Percentiles rank a stretch among this genome's conserved stretches.
These are phyloP conservation scores for Hydrangea macrophylla DNA, from an alignment of 148 eudicot genomes.

Conservation along the genomic window DNA sequence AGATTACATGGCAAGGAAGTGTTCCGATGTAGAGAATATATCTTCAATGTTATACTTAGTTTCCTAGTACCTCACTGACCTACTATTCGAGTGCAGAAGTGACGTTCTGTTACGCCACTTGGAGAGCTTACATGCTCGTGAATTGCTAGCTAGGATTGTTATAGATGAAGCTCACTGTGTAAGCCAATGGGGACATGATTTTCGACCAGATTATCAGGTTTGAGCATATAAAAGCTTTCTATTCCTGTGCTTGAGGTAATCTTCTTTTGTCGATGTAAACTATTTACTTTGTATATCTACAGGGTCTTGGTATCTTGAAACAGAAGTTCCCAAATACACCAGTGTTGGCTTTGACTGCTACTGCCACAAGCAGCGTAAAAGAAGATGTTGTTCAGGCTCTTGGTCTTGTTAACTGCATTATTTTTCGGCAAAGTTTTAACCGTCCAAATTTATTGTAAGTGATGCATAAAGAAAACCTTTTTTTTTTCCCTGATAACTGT, in stretches of 20 bases:
- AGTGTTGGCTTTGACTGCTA: constrained; percentile 95
- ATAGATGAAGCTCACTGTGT: constrained; percentile 99
- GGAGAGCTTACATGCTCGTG: constrained; percentile 73
- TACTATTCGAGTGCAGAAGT: constrained; percentile 58
- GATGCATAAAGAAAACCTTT: background rate
- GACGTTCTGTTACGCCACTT: constrained; percentile 74
- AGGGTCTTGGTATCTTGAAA: constrained; percentile 95
- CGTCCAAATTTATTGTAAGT: constrained; percentile 86
- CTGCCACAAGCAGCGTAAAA: constrained; percentile 94
- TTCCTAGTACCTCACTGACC: constrained; percentile 16
- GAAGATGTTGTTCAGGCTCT: constrained; percentile 99
- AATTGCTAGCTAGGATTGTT: constrained; percentile 78
- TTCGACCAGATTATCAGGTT: constrained; percentile 99
- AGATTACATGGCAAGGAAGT: too few relatives aligned
- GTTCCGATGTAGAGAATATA: too few relatives aligned
- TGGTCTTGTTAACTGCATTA: constrained; percentile 85
- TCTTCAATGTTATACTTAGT: too few relatives aligned
- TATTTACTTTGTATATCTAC: constrained; percentile 21
- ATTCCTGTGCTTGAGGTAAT: background rate
- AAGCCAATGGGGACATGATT: constrained; percentile 99
- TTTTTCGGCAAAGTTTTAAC: constrained; percentile 95
- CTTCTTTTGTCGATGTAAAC: background rate
- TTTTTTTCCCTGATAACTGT: too few relatives aligned
- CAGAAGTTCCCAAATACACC: constrained; percentile 84
- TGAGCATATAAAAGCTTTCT: constrained; percentile 5